Percentiles rank a stretch among this genome's conserved stretches.
Conservation (phyloP, 2,329 filamentous ascomycete genomes). For the Zopfia rhizophila region DNA sequence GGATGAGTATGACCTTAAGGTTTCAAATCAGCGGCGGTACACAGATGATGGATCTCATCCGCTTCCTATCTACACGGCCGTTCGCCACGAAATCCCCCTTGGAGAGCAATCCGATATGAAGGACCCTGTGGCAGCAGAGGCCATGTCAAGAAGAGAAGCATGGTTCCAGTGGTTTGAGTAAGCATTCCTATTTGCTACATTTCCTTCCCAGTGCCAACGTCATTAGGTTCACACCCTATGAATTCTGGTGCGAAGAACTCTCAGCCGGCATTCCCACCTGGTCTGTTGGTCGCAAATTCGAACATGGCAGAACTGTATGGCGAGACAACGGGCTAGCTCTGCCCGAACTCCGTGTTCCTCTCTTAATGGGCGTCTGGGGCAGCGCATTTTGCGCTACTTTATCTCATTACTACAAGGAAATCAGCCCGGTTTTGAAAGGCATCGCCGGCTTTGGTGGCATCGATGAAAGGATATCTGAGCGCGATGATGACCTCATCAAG, state of each 20-base stretch:
- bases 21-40: slow-evolving; percentile 85
- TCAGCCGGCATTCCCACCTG: slow-evolving; percentile 93
- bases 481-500: slow-evolving; percentile 85
- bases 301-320: slow-evolving; percentile 73
- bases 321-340: slow-evolving; percentile 74
- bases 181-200: slow-evolving; percentile 13
- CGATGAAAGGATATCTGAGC: slow-evolving; percentile 83
- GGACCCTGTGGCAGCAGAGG: slow-evolving; percentile 51
- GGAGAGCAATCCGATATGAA: slow-evolving; percentile 57
- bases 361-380: slow-evolving; percentile 94
- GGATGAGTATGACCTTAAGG: slow-evolving; percentile 82
- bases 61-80: slow-evolving; percentile 93
- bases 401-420: slow-evolving; percentile 94
- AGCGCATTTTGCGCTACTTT: slow-evolving; percentile 96
- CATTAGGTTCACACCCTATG: slow-evolving; percentile 75
- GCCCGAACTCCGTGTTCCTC: slow-evolving; percentile 84
- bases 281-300: slow-evolving; percentile 86
- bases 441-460: slow-evolving; percentile 79
- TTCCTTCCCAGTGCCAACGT: slow-evolving; percentile 13
- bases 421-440: slow-evolving; percentile 81
- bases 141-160: slow-evolving; percentile 68
- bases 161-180: slow-evolving; percentile 99
- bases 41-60: slow-evolving; percentile 83
- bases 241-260: slow-evolving; percentile 95
- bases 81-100: slow-evolving; percentile 91